Evolutionary conservation across 1,284 basidiomycete genomes (phyloP).

Genomic region (Malassezia globosa): DNA sequence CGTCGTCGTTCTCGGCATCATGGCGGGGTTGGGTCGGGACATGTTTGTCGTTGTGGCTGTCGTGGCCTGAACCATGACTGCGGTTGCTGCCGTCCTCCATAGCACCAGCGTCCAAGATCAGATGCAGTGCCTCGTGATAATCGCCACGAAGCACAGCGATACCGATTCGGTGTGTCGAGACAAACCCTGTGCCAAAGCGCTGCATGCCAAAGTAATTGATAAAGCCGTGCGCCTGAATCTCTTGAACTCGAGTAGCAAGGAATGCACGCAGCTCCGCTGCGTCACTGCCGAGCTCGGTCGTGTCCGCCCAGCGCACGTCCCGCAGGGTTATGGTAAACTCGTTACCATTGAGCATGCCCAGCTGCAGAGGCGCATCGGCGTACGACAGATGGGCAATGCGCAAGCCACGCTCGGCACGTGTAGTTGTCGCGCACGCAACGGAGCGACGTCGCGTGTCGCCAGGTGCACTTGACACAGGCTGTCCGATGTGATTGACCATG

Average conservation of each 20-base stretch:
- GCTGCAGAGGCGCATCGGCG: conserved; percentile 64
- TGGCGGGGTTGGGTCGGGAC: too few species aligned
- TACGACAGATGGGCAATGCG: conserved; percentile 81
- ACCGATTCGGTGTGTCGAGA: conserved; percentile 89
- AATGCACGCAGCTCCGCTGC: conserved; percentile 57
- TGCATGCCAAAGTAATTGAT: conserved; percentile 99
- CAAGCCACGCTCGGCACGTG: conserved; percentile 55
- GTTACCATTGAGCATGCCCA: conserved; percentile 93
- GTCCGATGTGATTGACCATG: conserved; percentile 51
- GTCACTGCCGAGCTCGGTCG: not conserved
- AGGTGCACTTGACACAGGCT: conserved; percentile 7
- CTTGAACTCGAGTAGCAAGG: conserved; percentile 52
- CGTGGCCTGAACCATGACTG: too few species aligned
- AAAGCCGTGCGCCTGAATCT: conserved; percentile 73
- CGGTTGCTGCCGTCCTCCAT: conserved; percentile 19
- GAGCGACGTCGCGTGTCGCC: conserved; percentile 16
- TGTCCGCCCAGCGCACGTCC: conserved; percentile 50
- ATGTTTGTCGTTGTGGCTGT: too few species aligned
- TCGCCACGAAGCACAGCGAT: conserved; percentile 74
- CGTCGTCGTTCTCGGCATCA: not conserved
- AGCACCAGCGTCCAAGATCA: conserved; percentile 22
- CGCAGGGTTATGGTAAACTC: conserved; percentile 85
- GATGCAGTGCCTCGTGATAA: conserved; percentile 48
- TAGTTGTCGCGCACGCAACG: conserved; percentile 17
- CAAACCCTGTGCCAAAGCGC: conserved; percentile 88